A percentile compares a stretch with the other conserved stretches of the same genome.
These are phyloP conservation scores for Zasmidium cellare DNA, from an alignment of 2,329 filamentous ascomycete genomes.

Conservation along the genomic window DNA sequence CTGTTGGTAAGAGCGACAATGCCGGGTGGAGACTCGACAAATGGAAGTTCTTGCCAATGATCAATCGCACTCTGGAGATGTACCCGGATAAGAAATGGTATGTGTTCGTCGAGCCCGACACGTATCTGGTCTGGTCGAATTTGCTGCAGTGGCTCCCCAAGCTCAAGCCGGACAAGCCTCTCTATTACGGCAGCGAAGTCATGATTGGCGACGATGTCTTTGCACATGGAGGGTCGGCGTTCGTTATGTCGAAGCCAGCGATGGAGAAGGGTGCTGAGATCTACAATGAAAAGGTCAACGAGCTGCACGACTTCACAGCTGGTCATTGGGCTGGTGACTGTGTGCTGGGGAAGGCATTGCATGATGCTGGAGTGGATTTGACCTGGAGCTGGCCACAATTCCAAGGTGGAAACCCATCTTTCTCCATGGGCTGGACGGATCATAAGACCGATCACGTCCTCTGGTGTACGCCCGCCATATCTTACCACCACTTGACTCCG, in stretches of 20 bases:
- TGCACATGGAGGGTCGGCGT: conserved; percentile 45
- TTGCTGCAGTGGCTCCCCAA: conserved; percentile 54
- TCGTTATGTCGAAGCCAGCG: conserved; percentile 44
- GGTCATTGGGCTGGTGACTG: conserved; percentile 57
- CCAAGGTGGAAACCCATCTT: conserved; percentile 42
- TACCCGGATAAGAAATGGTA: conserved; percentile 57
- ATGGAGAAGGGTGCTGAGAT: conserved; percentile 35
- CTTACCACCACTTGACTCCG: conserved; percentile 34
- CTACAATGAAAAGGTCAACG: conserved; percentile 41
- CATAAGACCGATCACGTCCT: conserved; percentile 27
- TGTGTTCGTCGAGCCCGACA: conserved; percentile 61
- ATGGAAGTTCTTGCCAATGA: conserved; percentile 56
- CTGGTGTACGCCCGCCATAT: conserved; percentile 46
- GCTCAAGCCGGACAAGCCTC: conserved; percentile 49
- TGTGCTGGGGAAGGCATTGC: conserved; percentile 51
- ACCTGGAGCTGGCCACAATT: conserved; percentile 45
- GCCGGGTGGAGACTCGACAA: conserved; percentile 42
- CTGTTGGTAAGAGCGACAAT: conserved; percentile 30
- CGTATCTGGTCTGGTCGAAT: conserved; percentile 56
- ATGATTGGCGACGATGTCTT: conserved; percentile 44
- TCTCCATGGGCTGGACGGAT: conserved; percentile 40
- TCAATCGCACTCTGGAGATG: conserved; percentile 31
- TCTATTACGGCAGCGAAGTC: conserved; percentile 57
- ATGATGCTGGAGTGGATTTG: conserved; percentile 44
- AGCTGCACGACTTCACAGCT: conserved; percentile 44